Evolutionary conservation across 768 basidiomycete species (phyloP), one percentile per base, ranked within the genome.

Genomic region (Clavaria fumosa): DNA sequence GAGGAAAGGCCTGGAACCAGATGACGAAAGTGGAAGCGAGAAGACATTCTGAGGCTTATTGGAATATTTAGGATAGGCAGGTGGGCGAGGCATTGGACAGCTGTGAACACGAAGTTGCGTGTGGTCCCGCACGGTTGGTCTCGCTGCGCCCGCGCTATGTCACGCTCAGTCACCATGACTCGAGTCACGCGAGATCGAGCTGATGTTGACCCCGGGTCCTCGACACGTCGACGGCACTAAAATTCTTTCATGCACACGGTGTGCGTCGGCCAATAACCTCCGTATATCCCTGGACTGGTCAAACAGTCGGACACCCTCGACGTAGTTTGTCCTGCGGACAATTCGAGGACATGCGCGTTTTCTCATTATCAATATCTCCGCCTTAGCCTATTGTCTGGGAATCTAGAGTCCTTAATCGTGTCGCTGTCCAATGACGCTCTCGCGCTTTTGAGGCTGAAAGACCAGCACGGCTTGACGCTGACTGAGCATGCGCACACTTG

Each of bases 211-310:
- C n/a, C n/a, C n/a, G n/a, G n/a, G n/a, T n/a, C n/a, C n/a, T n/a
- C n/a, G n/a, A n/a, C n/a, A n/a, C n/a, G n/a, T n/a, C n/a, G n/a
- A n/a, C n/a, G n/a, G n/a, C n/a, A n/a, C n/a, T n/a, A n/a, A n/a
- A n/a, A n/a, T n/a, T n/a, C n/a, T n/a, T n/a, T n/a, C n/a, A n/a
- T 56, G 58, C 10, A 54, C 80, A 19, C 53, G 55, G 19, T 74
- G 74, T 40, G 59, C 64, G 59, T 19, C 73, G 0, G 52, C 69
- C 0, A 69, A 76, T 19, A 66, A 67, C 1, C 61, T 99, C 1
- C 91, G 86, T 49, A 71, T 99, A 11, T 96, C 90, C 6, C 59
- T 97, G 20, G 95, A 96, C 55, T 99, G 90, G 88, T 81, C 83
- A 1, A 80, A 81, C 47, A 69, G 83, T 12, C 66, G 70, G 22